Base-by-base conservation (phyloP, 2,329 filamentous ascomycete genomes). In the Diplodia intermedia region DNA sequence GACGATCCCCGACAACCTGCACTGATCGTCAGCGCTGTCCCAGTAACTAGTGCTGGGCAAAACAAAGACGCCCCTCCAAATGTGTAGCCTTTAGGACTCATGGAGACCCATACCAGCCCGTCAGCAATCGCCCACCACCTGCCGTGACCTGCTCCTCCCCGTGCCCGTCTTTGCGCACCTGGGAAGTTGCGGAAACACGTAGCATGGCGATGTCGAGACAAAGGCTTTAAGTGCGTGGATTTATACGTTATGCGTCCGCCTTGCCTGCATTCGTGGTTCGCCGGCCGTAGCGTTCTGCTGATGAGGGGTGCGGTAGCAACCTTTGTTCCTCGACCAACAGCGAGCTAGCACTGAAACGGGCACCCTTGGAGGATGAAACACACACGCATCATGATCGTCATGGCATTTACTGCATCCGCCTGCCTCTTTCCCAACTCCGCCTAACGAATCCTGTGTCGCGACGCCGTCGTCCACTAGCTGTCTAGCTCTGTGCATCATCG, bases 371-470 rank as follows among this genome's bases (percentile, higher is more conserved):
- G 9, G 60, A 63, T 63, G 60, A 63, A 63, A 63, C 60, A 38
- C 47, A 52, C 52, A 63, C 26, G 47, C 60, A 53, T 52, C 60
- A 63, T 63, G 60, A 63, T 63, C 60, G 18, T 63, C 60, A 63
- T 52, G 29, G n/a, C 23, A 12, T 38, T 52, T 63, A 52, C 60
- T 49, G 31, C 60, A 63, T 63, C 11, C 29, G 43, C 60, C 31
- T 11, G 20, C 15, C 43, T 18, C n/a, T 33, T 36, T 36, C 26
- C 40, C 43, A 29, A 47, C 6, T 12, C 43, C 43, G 43, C 43
- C 43, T 47, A 47, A 47, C 18, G 43, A n/a, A 47, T 47, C 43
- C 43, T 47, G n/a, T 20, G 43, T 47, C 43, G n/a, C 43, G 20
- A 47, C 43, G 43, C 53, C 53, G 29, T 33, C 53, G 31, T 36